A percentile compares a stretch with the other conserved stretches of the same genome.
These are phyloP conservation scores for Phytopythium aichiense DNA, from an alignment of 352 stramenopile genomes.

Conservation along the genomic window DNA sequence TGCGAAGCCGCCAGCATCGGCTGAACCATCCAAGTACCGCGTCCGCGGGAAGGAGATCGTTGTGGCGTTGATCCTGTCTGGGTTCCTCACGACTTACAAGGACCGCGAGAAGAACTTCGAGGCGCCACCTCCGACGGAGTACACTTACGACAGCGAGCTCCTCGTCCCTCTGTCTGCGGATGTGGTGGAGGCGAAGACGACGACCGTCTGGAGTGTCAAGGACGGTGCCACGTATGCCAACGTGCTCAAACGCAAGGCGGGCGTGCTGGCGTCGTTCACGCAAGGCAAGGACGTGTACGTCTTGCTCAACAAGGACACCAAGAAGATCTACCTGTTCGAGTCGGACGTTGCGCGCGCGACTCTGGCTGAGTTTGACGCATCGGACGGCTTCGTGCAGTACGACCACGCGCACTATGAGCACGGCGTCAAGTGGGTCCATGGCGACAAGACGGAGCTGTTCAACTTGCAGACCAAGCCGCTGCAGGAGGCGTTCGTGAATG, in stretches of 20 bases:
- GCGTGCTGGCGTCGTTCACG: conserved; percentile 48
- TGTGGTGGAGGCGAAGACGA: conserved; percentile 31
- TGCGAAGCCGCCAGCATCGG: neutral
- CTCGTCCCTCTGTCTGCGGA: conserved; percentile 33
- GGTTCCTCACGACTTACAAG: conserved; percentile 39
- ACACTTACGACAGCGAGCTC: conserved; percentile 41
- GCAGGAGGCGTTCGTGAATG: conserved; percentile 46
- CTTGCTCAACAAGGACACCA: conserved; percentile 34
- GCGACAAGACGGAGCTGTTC: conserved; percentile 36
- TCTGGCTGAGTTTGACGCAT: conserved; percentile 25
- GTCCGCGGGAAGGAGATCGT: conserved; percentile 34
- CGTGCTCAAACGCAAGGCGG: conserved; percentile 56
- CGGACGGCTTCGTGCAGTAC: conserved; percentile 37
- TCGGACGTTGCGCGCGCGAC: conserved; percentile 24
- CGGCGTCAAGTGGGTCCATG: conserved; percentile 41
- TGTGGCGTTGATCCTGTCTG: conserved; percentile 27
- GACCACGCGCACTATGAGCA: conserved; percentile 39
- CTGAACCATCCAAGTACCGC: conserved; percentile 18
- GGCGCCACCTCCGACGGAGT: conserved; percentile 30
- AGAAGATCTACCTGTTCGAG: conserved; percentile 44
- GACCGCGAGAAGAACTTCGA: conserved; percentile 40
- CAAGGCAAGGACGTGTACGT: conserved; percentile 56
- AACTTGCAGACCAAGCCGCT: conserved; percentile 33
- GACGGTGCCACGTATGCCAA: conserved; percentile 32
- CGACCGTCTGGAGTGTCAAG: conserved; percentile 29